Evolutionary conservation across 768 basidiomycete species (phyloP), one percentile per base, ranked within the genome.

Genomic region (Dioszegia aurantiaca): DNA sequence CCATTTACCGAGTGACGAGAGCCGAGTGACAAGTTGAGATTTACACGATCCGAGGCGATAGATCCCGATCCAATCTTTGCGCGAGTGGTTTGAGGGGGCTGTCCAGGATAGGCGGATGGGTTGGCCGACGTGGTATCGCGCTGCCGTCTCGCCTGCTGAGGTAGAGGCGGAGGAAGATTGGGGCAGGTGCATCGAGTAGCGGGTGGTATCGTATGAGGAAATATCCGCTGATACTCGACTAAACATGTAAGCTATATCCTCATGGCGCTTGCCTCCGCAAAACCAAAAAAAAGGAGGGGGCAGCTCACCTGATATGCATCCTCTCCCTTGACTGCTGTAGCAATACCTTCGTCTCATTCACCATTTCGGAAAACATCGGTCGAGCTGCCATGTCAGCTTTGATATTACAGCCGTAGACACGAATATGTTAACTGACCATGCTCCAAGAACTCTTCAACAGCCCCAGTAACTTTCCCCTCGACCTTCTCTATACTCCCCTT

Each of bases 401-500:
- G n/a, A n/a, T n/a, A n/a, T n/a, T n/a, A n/a, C n/a, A n/a, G n/a
- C n/a, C n/a, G n/a, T n/a, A n/a, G n/a, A n/a, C n/a, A n/a, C n/a
- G n/a, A n/a, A n/a, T n/a, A n/a, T n/a, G n/a, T n/a, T n/a, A 2
- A 78, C 88, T 68, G 72, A 95, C 92, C 93, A 73, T 86, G 89
- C 0, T 87, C 86, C 59, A 98, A 77, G 77, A 98, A 92, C 51
- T 95, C 94, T 75, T 97, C 94, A 16, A 98, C 85, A 16, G 83
- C 90, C 54, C 93, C 90, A 0, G 88, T 86, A 8, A 93, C 91
- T 75, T 94, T 91, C 64, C 92, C 90, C 62, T 89, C 90, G 19
- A 95, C 94, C 77, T 92, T 94, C 62, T 94, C 92, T 70, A 98
- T 87, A 0, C 89, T 94, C 14, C 90, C 93, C 67, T 87, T 88